Percentiles rank a stretch among this genome's conserved stretches.
Conservation (phyloP, 352 stramenopile species). For the Discostella stelligera region DNA sequence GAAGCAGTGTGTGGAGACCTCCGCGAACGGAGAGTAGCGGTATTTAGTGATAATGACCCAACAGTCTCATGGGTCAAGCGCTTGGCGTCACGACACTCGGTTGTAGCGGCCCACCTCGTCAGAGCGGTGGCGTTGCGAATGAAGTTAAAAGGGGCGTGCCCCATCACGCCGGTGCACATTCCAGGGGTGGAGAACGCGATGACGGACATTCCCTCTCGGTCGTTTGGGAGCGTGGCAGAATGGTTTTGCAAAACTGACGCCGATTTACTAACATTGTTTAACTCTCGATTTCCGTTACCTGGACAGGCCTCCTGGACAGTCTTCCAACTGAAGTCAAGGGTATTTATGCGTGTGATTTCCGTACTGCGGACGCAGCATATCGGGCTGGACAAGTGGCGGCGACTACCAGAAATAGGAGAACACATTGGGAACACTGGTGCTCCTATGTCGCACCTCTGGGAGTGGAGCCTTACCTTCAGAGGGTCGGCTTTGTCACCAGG, state of each 20-base stretch:
- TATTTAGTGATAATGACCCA: conserved; percentile 8
- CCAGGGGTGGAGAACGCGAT: conserved; percentile 10
- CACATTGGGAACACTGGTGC: no score
- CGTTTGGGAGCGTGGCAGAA: conserved; percentile 18
- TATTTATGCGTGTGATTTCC: no score
- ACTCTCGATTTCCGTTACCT: conserved; percentile 25
- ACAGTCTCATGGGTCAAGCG: neutral
- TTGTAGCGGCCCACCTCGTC: neutral
- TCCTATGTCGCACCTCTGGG: no score
- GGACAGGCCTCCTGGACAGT: conserved; percentile 28
- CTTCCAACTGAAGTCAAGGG: conserved; percentile 8
- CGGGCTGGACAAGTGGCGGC: no score
- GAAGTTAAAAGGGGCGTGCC: neutral
- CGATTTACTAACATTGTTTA: conserved; percentile 32
- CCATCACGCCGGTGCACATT: neutral
- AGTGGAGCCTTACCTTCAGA: neutral
- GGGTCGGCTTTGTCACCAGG: conserved; percentile 11
- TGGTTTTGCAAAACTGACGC: conserved; percentile 22
- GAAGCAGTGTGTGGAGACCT: conserved; percentile 39
- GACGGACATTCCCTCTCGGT: conserved; percentile 35
- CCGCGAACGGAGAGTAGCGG: neutral
- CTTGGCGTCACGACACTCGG: neutral
- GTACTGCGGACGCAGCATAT: no score
- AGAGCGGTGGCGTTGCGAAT: neutral
- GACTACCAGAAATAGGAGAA: no score